Percentiles rank a stretch among this genome's conserved stretches.
phyloP scores from a whole-genome alignment of 495 filamentous ascomycete genomes.

The Tuber calosporum region DNA sequence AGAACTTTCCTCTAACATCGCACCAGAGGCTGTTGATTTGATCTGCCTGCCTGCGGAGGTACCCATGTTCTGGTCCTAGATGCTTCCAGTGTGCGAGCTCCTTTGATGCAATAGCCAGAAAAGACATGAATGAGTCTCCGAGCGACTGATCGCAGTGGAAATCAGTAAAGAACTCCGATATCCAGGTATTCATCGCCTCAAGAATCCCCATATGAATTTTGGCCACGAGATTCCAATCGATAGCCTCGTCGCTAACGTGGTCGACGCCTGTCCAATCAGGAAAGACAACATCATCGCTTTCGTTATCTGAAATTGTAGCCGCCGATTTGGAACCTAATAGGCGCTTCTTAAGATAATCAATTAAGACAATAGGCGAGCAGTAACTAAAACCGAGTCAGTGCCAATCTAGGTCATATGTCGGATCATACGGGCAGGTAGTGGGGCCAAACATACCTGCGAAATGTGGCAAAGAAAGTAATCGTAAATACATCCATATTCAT shows the following conservation, averaged over 20 bases:
- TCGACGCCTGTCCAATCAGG: conserved; percentile 43
- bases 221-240: conserved; percentile 42
- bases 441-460: conserved; percentile 37
- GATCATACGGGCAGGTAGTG: neutral
- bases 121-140: conserved; percentile 40
- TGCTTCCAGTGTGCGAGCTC: conserved; percentile 37
- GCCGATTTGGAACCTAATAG: conserved; percentile 42
- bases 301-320: conserved; percentile 38
- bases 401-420: neutral
- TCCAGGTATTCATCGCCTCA: conserved; percentile 41
- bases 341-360: conserved; percentile 43
- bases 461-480: conserved; percentile 43
- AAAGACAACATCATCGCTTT: conserved; percentile 43
- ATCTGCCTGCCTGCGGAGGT: conserved; percentile 36
- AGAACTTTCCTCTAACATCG: conserved; percentile 39
- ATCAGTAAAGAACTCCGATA: conserved; percentile 42
- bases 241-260: conserved; percentile 34
- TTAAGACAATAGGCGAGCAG: conserved; percentile 41
- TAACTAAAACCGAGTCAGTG: conserved; percentile 32
- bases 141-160: conserved; percentile 42
- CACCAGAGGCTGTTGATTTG: conserved; percentile 39
- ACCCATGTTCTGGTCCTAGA: conserved; percentile 25
- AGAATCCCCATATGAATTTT: conserved; percentile 43
- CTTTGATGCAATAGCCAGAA: conserved; percentile 38
- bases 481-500: conserved; percentile 45